Percentiles rank a stretch among this genome's conserved stretches.
phyloP scores from a whole-genome alignment of 352 stramenopile genomes.

The Globisporangium solare region DNA sequence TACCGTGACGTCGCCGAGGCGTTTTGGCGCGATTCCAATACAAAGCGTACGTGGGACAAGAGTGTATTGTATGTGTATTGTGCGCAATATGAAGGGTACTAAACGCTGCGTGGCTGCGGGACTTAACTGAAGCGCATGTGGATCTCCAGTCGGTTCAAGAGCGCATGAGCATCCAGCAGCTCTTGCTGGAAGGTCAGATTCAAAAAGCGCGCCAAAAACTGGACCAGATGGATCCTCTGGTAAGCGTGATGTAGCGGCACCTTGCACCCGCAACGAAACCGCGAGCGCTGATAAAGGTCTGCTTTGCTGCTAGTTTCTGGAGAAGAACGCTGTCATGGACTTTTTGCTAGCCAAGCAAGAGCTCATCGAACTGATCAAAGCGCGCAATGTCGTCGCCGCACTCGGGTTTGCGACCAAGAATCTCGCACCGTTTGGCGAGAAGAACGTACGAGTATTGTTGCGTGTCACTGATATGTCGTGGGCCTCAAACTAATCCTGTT shows the following conservation, averaged over 20 bases:
- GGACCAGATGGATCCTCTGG: slow-evolving; percentile 40
- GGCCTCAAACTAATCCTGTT: not conserved
- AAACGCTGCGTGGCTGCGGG: not conserved
- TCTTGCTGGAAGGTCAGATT: slow-evolving; percentile 58
- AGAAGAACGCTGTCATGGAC: slow-evolving; percentile 54
- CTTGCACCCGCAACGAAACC: too few species aligned
- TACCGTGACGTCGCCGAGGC: slow-evolving; percentile 73
- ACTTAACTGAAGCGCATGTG: slow-evolving; percentile 36
- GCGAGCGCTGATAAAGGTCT: too few species aligned
- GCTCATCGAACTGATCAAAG: slow-evolving; percentile 77
- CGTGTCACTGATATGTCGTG: not conserved
- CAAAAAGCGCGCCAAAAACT: slow-evolving; percentile 56
- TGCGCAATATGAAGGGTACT: not conserved
- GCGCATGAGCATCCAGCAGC: slow-evolving; percentile 64
- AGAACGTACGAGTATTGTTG: slow-evolving; percentile 34
- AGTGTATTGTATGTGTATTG: slow-evolving; percentile 2
- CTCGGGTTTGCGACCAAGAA: slow-evolving; percentile 68
- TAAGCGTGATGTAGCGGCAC: slow-evolving; percentile 5
- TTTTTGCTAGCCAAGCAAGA: slow-evolving; percentile 80
- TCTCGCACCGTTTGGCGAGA: slow-evolving; percentile 68
- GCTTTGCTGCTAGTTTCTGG: slow-evolving; percentile 34
- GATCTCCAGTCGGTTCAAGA: slow-evolving; percentile 73
- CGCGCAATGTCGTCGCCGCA: slow-evolving; percentile 52
- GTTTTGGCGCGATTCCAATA: slow-evolving; percentile 66
- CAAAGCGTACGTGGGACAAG: slow-evolving; percentile 44